Evolutionary conservation across 805 yeast species (phyloP), one percentile per base, ranked within the genome.

Genomic region (Yarrowia keelungensis): DNA sequence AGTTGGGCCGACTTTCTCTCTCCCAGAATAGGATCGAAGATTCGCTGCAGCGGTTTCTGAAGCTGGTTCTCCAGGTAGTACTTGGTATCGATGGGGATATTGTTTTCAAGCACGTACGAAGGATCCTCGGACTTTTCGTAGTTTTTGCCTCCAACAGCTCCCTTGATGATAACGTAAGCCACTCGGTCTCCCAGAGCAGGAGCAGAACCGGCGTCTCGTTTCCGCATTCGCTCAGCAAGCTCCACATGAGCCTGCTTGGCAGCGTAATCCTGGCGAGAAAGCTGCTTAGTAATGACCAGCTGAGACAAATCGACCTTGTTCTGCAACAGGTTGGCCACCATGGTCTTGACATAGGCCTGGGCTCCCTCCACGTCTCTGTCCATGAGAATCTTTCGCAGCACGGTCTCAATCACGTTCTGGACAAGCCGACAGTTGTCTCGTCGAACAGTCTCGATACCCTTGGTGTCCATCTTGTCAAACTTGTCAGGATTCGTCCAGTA

Each of bases 91-190:
- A 95, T 92, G 5, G 97, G 97, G 67, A 95, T 80, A 22, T 95
- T 91, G 77, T 95, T 89, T 73, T 95, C 98, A 76, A 95, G 81
- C 0, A 93, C 99, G 73, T 86, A 95, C 41, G 94, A 80, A 1
- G 99, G 99, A 75, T 95, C 99, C 78, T 95, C 99, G 0, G 98
- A 93, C 78, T 95, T 92, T 73, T 94, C 97, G 78, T 93, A 96
- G 71, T 93, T 89, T 76, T 92, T 93, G 59, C 81, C 87, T 69
- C 91, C 90, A 65, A 91, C 88, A 5, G 91, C 89, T 0, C 94
- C 87, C 75, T 87, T 86, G 73, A 91, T 89, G 70, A 95, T 93
- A 43, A 95, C 99, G 76, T 94, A 95, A 7, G 98, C 98, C 41
- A 95, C 98, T 80, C 99, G 90, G 77, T 95, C 99, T 69, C 99